Base-by-base conservation (phyloP, 2,329 filamentous ascomycete genomes). In the Pseudogymnoascus verrucosus region DNA sequence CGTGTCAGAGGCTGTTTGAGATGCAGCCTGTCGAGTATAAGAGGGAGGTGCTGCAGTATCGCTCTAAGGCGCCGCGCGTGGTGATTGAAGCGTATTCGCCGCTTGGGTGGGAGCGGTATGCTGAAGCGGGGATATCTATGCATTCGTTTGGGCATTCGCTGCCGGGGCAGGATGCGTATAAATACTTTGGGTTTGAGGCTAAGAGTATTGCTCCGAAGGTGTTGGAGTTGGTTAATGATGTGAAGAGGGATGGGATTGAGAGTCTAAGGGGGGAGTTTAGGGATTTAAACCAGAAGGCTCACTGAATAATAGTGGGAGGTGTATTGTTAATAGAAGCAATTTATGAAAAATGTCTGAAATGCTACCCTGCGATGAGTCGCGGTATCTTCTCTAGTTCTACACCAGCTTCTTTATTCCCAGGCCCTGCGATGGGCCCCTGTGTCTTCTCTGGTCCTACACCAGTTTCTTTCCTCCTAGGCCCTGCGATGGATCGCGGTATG, bases 101-200 rank as follows among this genome's bases (percentile, higher is more conserved):
- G 1, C 81, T 82, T 64, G 82, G 83, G 0, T 86, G 84, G 83
- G 84, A 86, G 73, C 72, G 83, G 19, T 86, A 85, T 68, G 83
- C 83, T 0, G 80, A 85, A 70, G 84, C 83, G 0, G 82, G 79
- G 1, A 77, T 77, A 64, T 80, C 76, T 59, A 80, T 86, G 78
- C 76, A 77, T 51, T 74, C 75, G 0, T 86, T 85, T 66, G 83
- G 83, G 0, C 81, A 86, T 69, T 81, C 78, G 14, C 70, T 86
- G 51, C 83, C 83, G 0, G 80, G 82, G 0, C 78, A 79, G 66
- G 77, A 78, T 10, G 81, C 80, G 1, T 85, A 85, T 69, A 78
- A 80, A 67, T 80, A 79, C 62, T 85, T 85, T 69, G 81, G 83
- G 0, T 85, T 82, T 65, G 79, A 83, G 61, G 76, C 73, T 2